Evolutionary conservation across 2,329 filamentous ascomycete species (phyloP).

Genomic region (Ophiostoma sp.): DNA sequence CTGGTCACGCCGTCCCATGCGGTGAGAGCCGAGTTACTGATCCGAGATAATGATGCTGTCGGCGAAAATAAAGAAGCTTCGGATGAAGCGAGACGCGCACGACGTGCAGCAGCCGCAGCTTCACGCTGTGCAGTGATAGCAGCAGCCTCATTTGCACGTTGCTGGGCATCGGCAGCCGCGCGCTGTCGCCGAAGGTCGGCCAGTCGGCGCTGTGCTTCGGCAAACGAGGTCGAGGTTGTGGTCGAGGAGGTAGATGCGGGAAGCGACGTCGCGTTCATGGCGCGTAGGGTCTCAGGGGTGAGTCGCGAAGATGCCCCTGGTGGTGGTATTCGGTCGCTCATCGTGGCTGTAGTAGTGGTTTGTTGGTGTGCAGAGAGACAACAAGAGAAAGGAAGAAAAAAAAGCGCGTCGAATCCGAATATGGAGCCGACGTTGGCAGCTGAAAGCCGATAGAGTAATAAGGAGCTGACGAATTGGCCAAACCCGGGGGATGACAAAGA

Average conservation of each 20-base stretch:
- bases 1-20: conserved; percentile 60
- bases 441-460: neutral
- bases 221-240: conserved; percentile 51
- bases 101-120: conserved; percentile 34
- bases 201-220: conserved; percentile 82
- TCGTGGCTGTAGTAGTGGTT: neutral
- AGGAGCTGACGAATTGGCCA: neutral
- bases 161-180: conserved; percentile 63
- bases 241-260: conserved; percentile 11
- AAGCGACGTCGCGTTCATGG: conserved; percentile 13
- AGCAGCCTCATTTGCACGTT: conserved; percentile 51
- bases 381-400: neutral
- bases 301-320: conserved; percentile 8
- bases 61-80: neutral
- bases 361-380: neutral
- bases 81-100: conserved; percentile 37
- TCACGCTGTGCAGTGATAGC: conserved; percentile 13
- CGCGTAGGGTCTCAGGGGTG: conserved; percentile 8
- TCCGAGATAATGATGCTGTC: conserved; percentile 36
- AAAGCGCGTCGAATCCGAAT: neutral
- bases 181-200: conserved; percentile 72
- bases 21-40: conserved; percentile 51
- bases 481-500: neutral
- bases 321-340: conserved; percentile 22
- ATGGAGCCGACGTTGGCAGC: conserved; percentile 7